These are phyloP conservation scores for Amanita pseudoporphyria DNA, from an alignment of 768 basidiomycete species.

Conservation along the genomic window DNA sequence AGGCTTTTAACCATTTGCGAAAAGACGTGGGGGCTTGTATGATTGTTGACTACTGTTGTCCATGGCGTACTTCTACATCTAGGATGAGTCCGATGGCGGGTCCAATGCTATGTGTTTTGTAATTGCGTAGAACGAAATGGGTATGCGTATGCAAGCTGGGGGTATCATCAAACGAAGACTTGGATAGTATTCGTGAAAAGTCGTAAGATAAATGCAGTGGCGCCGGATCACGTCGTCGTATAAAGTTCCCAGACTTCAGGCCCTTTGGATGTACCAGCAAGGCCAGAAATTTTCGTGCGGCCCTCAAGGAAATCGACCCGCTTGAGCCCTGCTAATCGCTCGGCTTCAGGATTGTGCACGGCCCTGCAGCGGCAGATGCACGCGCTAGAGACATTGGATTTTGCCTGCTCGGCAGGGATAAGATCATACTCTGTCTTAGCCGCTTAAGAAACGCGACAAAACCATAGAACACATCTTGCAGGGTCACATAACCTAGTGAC, in stretches of 20 bases:
- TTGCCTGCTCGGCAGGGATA: slow-evolving; percentile 22
- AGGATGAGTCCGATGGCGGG: too few relatives aligned
- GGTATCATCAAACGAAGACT: neutral
- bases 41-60: slow-evolving; percentile 10
- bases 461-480: slow-evolving; percentile 37
- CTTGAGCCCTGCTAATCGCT: slow-evolving; percentile 39
- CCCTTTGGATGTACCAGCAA: slow-evolving; percentile 16
- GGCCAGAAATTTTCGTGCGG: slow-evolving; percentile 29
- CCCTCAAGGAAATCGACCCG: slow-evolving; percentile 44
- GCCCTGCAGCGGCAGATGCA: slow-evolving; percentile 31
- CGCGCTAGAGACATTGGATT: slow-evolving; percentile 25
- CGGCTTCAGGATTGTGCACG: slow-evolving; percentile 21
- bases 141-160: too few relatives aligned
- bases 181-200: neutral
- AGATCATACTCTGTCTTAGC: slow-evolving; percentile 29
- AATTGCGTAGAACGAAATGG: too few relatives aligned
- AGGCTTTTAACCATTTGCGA: neutral
- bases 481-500: slow-evolving; percentile 18
- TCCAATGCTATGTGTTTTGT: neutral
- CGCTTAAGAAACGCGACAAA: slow-evolving; percentile 38
- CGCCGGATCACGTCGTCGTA: slow-evolving; percentile 1
- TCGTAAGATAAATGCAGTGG: neutral
- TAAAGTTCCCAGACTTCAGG: slow-evolving; percentile 7
- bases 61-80: neutral
- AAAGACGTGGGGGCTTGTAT: slow-evolving; percentile 34